phyloP scores from a whole-genome alignment of 768 basidiomycete species.

The Leccinum obscurum region DNA sequence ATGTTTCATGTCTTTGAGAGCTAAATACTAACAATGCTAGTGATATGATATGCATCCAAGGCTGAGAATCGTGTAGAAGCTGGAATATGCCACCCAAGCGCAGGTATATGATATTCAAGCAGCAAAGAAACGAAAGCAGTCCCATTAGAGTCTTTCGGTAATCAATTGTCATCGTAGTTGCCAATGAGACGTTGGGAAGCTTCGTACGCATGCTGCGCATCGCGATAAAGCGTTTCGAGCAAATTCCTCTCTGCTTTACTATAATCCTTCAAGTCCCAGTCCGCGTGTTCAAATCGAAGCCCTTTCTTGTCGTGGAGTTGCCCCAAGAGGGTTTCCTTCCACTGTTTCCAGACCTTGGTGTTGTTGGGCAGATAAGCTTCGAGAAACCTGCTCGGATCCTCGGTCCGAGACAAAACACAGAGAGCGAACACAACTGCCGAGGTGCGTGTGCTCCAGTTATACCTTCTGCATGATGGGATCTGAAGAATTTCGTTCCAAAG shows the following conservation, averaged over 20 bases:
- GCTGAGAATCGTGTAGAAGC: no score
- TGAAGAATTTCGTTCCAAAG: background rate
- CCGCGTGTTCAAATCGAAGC: background rate
- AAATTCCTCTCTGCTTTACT: background rate
- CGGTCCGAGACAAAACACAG: slow-evolving; percentile 6
- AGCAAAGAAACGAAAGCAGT: no score
- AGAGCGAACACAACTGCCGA: slow-evolving; percentile 9
- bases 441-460: slow-evolving; percentile 1
- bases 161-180: background rate
- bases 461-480: background rate
- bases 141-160: background rate
- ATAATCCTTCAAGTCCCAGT: slow-evolving; percentile 4
- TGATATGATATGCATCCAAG: no score
- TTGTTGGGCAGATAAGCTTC: slow-evolving; percentile 7
- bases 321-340: slow-evolving; percentile 1
- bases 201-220: slow-evolving; percentile 1
- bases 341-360: slow-evolving; percentile 6
- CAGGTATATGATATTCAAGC: no score
- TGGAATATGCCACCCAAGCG: no score
- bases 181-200: background rate
- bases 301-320: background rate
- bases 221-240: slow-evolving; percentile 4
- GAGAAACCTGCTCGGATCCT: slow-evolving; percentile 5
- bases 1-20: no score
- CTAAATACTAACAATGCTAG: no score